Evolutionary conservation across 2,329 filamentous ascomycete species (phyloP), one percentile per base, ranked within the genome.

Genomic region (Metarhizium album): DNA sequence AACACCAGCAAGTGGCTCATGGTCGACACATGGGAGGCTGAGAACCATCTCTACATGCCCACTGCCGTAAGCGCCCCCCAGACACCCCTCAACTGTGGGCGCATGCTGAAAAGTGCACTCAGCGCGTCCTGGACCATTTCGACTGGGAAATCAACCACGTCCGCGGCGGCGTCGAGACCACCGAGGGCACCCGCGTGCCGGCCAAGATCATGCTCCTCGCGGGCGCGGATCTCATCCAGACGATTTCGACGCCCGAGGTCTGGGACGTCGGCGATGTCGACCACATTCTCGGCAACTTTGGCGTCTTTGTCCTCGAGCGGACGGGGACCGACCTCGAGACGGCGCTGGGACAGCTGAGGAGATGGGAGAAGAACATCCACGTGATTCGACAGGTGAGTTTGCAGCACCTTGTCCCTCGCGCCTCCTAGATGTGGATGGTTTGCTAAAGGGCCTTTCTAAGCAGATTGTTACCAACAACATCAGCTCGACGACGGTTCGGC

Each of bases 81-180:
- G n/a, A n/a, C n/a, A n/a, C n/a, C n/a, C n/a, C n/a, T n/a, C n/a
- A n/a, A n/a, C n/a, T n/a, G n/a, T n/a, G n/a, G n/a, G n/a, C n/a
- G n/a, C n/a, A n/a, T n/a, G n/a, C n/a, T n/a, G n/a, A n/a, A n/a
- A n/a, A n/a, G n/a, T n/a, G n/a, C n/a, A n/a, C n/a, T n/a, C n/a
- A n/a, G n/a, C 80, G 86, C 59, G 90, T 95, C 40, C 74, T 96
- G 46, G 89, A 95, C 62, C 91, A 96, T 68, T 93, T 96, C 60
- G 83, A 94, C 58, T 72, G 91, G 63, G 89, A 96, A 66, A 87
- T 96, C 64, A 95, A 96, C 64, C 63, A 68, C 48, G 78, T 80
- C 23, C 79, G 88, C 43, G 90, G 90, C 6, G 90, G 90, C 9
- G 80, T 93, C 29, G 77, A 86, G 60, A 79, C 77, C 45, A 74